phyloP scores from a whole-genome alignment of 1,284 basidiomycete genomes.

The Puccinia horiana region DNA sequence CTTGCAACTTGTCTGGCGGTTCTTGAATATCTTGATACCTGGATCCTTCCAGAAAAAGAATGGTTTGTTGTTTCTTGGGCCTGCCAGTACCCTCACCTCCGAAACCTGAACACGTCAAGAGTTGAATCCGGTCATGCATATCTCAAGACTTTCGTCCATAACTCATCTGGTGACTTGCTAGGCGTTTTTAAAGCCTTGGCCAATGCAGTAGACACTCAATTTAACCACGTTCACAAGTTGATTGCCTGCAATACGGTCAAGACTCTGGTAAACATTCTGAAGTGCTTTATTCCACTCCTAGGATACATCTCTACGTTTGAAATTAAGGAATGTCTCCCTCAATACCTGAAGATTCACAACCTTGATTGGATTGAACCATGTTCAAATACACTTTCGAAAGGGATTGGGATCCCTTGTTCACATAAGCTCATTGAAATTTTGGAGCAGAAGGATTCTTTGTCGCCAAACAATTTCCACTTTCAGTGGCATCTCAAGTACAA shows the following conservation, averaged over 20 bases:
- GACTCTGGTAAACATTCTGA: background rate
- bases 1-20: background rate
- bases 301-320: background rate
- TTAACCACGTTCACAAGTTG: background rate
- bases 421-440: too few species aligned
- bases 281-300: background rate
- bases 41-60: background rate
- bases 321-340: background rate
- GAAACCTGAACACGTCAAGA: too few species aligned
- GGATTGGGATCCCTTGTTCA: background rate
- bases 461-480: background rate
- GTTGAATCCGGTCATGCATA: background rate
- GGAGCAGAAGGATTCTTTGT: background rate
- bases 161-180: background rate
- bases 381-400: background rate
- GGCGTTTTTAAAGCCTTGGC: background rate
- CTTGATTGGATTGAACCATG: background rate
- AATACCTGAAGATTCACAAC: background rate
- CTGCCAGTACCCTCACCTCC: too few species aligned
- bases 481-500: background rate
- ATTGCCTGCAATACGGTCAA: background rate
- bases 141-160: background rate
- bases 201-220: background rate
- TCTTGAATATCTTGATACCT: background rate
- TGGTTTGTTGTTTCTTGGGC: too few species aligned